Evolutionary conservation across 441 rosid genomes (phyloP).

Genomic region (Arabidopsis lyrata): DNA sequence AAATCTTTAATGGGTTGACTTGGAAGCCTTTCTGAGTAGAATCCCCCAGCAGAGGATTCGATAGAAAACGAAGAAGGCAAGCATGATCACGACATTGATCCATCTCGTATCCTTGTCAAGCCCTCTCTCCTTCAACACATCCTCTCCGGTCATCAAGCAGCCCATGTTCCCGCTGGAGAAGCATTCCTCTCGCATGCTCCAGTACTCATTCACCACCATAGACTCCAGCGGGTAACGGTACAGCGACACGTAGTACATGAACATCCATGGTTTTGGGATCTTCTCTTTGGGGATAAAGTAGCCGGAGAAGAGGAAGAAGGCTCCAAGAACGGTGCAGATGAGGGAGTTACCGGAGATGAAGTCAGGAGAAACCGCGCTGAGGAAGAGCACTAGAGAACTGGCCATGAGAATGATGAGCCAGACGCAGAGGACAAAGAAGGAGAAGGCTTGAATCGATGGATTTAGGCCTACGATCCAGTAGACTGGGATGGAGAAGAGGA

Average conservation of each 20-base stretch:
- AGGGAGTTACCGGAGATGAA: constrained; percentile 72
- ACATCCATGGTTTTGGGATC: constrained; percentile 70
- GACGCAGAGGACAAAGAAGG: constrained; percentile 59
- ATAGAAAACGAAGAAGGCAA: constrained; percentile 82
- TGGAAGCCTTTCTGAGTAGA: constrained; percentile 71
- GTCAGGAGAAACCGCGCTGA: constrained; percentile 70
- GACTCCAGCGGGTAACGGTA: constrained; percentile 76
- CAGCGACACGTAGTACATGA: constrained; percentile 72
- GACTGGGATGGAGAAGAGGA: constrained; percentile 64
- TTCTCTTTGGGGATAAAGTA: constrained; percentile 75
- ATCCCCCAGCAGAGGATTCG: constrained; percentile 85
- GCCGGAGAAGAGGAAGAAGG: constrained; percentile 74
- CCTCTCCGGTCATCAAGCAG: constrained; percentile 75
- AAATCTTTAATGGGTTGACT: constrained; percentile 46
- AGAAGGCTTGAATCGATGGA: constrained; percentile 55
- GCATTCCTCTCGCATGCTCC: constrained; percentile 69
- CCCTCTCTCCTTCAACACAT: constrained; percentile 76
- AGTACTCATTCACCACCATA: constrained; percentile 77
- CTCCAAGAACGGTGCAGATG: constrained; percentile 71
- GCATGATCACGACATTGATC: constrained; percentile 87
- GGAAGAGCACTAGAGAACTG: constrained; percentile 68
- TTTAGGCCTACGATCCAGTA: constrained; percentile 77
- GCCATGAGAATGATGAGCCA: constrained; percentile 74
- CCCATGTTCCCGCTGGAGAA: constrained; percentile 47
- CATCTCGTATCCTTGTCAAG: constrained; percentile 70